These are phyloP conservation scores for Populus trichocarpa DNA, from an alignment of 441 rosid species.

Conservation along the genomic window DNA sequence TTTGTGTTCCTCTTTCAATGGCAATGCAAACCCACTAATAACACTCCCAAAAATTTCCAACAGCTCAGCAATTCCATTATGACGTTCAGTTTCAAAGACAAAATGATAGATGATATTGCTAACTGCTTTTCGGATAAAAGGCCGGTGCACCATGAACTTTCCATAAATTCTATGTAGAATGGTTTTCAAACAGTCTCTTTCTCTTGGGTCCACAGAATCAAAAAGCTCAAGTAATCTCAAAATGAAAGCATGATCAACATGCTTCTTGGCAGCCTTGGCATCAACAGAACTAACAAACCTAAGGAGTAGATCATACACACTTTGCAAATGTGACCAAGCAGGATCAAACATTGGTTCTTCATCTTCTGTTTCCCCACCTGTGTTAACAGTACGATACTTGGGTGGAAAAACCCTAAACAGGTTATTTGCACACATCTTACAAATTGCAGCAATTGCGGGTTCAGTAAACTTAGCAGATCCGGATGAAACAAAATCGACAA, in stretches of 20 bases:
- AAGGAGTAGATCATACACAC: slow-evolving; percentile 63
- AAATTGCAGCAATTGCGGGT: slow-evolving; percentile 50
- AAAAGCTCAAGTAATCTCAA: slow-evolving; percentile 65
- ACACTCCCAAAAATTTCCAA: slow-evolving; percentile 80
- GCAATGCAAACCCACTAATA: slow-evolving; percentile 74
- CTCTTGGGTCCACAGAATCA: slow-evolving; percentile 79
- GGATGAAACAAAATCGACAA: slow-evolving; percentile 65
- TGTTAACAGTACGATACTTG: slow-evolving; percentile 39
- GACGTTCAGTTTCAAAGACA: slow-evolving; percentile 68
- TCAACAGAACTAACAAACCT: slow-evolving; percentile 54
- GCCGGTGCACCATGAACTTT: slow-evolving; percentile 21
- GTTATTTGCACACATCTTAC: slow-evolving; percentile 59
- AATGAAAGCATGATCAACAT: slow-evolving; percentile 56
- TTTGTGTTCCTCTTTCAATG: slow-evolving; percentile 73
- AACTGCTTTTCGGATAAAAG: slow-evolving; percentile 61
- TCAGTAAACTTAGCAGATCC: slow-evolving; percentile 65
- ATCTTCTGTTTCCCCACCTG: slow-evolving; percentile 59
- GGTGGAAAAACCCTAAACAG: slow-evolving; percentile 72
- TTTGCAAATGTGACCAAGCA: slow-evolving; percentile 68
- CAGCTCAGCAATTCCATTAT: slow-evolving; percentile 74
- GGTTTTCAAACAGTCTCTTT: slow-evolving; percentile 71
- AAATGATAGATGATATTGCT: slow-evolving; percentile 65
- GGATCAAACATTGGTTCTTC: slow-evolving; percentile 80
- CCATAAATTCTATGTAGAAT: slow-evolving; percentile 61
- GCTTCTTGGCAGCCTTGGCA: slow-evolving; percentile 61